Conservation (phyloP, 352 stramenopile species). For the Globisporangium echinulatum region DNA sequence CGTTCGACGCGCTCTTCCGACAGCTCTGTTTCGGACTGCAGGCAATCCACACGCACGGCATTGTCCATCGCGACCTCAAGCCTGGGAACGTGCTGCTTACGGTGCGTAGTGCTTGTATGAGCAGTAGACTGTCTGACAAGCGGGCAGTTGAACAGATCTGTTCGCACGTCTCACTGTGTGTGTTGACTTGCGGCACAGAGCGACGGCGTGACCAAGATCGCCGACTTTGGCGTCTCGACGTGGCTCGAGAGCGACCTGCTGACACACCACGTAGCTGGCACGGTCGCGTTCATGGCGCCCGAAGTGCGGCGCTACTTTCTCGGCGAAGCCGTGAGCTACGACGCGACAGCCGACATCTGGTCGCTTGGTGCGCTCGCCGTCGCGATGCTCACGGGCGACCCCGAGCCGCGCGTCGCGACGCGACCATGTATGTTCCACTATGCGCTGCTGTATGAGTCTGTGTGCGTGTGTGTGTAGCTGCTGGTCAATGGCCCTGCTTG, state of each 20-base stretch:
- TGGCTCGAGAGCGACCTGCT: conserved; percentile 64
- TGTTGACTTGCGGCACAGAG: conserved; percentile 22
- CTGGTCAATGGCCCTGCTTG: too few species aligned
- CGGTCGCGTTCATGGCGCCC: conserved; percentile 75
- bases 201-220: conserved; percentile 64
- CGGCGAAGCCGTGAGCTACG: conserved; percentile 61
- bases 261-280: conserved; percentile 69
- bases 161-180: too few species aligned
- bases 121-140: too few species aligned
- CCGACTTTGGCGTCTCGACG: conserved; percentile 81
- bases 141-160: too few species aligned
- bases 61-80: conserved; percentile 78
- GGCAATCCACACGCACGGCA: conserved; percentile 57
- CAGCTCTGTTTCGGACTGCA: conserved; percentile 62
- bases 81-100: conserved; percentile 70
- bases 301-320: conserved; percentile 74
- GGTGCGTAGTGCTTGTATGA: conserved; percentile 18
- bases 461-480: neutral
- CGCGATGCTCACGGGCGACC: conserved; percentile 58
- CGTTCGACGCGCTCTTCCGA: conserved; percentile 54
- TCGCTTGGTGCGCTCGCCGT: conserved; percentile 69
- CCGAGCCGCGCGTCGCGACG: conserved; percentile 61
- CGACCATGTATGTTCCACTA: conserved; percentile 31
- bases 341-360: conserved; percentile 68
- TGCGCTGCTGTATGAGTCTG: neutral